phyloP scores from a whole-genome alignment of 805 yeast genomes.

The Brettanomyces sp. region DNA sequence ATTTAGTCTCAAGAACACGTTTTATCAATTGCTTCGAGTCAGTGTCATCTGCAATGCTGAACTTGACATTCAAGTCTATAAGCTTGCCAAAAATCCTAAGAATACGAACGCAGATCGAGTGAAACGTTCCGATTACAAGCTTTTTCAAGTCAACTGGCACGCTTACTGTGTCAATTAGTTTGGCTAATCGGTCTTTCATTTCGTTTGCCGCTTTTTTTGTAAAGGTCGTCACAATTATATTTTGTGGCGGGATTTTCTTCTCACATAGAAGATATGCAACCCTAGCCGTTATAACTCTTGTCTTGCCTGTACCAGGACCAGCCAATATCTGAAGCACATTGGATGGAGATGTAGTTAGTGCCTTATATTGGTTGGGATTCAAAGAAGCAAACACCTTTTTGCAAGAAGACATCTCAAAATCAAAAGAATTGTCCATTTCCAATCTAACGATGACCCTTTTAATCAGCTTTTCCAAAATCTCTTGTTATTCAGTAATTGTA shows the following conservation, averaged over 20 bases:
- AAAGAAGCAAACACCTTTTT: slow-evolving; percentile 14
- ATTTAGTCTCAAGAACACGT: slow-evolving; percentile 20
- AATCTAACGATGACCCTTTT: too few species aligned
- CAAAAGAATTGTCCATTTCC: too few species aligned
- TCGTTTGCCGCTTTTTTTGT: slow-evolving; percentile 90
- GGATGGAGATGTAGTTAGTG: slow-evolving; percentile 32
- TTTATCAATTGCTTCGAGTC: slow-evolving; percentile 44
- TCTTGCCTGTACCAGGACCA: slow-evolving; percentile 67
- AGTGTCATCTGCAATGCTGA: slow-evolving; percentile 54
- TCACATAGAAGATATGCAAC: slow-evolving; percentile 59
- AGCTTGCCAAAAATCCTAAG: slow-evolving; percentile 44
- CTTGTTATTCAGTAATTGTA: too few species aligned
- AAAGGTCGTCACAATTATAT: slow-evolving; percentile 80
- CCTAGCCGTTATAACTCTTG: slow-evolving; percentile 71
- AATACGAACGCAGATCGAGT: slow-evolving; percentile 63
- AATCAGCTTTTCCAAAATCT: too few species aligned
- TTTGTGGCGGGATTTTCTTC: slow-evolving; percentile 44
- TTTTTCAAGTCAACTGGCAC: slow-evolving; percentile 27
- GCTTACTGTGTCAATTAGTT: slow-evolving; percentile 21
- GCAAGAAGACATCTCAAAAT: not conserved
- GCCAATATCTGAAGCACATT: slow-evolving; percentile 43
- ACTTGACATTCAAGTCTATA: slow-evolving; percentile 33
- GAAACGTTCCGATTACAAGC: slow-evolving; percentile 81
- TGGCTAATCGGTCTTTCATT: slow-evolving; percentile 53
- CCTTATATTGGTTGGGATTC: slow-evolving; percentile 33